These are phyloP conservation scores for Cladochytrium replicatum DNA, from an alignment of 192 early-diverging fungal genomes.

Conservation along the genomic window DNA sequence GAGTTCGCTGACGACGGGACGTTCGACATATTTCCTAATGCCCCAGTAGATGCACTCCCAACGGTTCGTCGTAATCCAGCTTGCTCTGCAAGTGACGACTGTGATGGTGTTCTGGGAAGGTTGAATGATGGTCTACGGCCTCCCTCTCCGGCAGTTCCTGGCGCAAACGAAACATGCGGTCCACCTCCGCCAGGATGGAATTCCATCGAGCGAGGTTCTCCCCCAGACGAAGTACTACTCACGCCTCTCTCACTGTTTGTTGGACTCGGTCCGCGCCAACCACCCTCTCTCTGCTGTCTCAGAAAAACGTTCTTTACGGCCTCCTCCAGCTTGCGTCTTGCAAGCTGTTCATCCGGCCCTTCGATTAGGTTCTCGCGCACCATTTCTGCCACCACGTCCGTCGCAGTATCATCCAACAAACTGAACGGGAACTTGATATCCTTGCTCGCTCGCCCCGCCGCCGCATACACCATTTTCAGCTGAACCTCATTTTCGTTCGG, in stretches of 20 bases:
- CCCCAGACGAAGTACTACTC: background rate
- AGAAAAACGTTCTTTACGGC: slow-evolving; percentile 8
- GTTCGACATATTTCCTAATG: too few relatives aligned
- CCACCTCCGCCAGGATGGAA: too few relatives aligned
- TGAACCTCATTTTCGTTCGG: slow-evolving; percentile 15
- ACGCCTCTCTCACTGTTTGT: background rate
- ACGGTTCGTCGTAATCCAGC: too few relatives aligned
- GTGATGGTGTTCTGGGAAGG: too few relatives aligned
- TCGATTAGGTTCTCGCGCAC: slow-evolving; percentile 32
- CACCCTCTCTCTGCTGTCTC: slow-evolving; percentile 5
- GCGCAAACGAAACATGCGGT: background rate
- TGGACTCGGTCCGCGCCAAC: background rate
- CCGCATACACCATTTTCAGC: slow-evolving; percentile 33
- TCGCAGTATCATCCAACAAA: slow-evolving; percentile 56
- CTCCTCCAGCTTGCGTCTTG: slow-evolving; percentile 23
- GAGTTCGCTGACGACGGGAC: too few relatives aligned
- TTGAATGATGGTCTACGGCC: too few relatives aligned
- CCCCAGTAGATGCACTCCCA: too few relatives aligned
- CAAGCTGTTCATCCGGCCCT: slow-evolving; percentile 23
- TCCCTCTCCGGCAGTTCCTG: too few relatives aligned
- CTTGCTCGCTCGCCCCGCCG: slow-evolving; percentile 8
- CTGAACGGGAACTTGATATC: slow-evolving; percentile 65
- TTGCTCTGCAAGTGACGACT: too few relatives aligned
- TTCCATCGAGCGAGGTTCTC: background rate
- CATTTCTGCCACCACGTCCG: slow-evolving; percentile 56